Conservation (phyloP, 2,329 filamentous ascomycete genomes). For the Aspergillus ustus region DNA sequence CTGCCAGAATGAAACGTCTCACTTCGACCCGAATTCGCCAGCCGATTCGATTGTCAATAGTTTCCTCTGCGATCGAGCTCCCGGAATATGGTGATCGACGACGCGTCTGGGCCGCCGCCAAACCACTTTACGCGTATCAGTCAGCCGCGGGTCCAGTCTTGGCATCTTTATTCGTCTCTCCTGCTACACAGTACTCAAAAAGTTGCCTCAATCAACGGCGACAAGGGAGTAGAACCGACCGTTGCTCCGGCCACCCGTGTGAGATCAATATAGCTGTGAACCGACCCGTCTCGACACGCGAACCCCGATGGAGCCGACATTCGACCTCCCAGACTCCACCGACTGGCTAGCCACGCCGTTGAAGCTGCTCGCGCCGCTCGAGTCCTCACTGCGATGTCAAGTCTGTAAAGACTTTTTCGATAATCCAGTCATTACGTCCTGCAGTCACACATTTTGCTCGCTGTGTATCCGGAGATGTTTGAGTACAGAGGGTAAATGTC, state of each 20-base stretch:
- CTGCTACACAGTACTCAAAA: background rate
- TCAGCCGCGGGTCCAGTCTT: constrained; percentile 45
- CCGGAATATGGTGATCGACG: constrained; percentile 1
- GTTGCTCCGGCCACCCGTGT: background rate
- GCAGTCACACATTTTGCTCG: constrained; percentile 95
- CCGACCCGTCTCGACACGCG: background rate
- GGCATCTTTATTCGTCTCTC: constrained; percentile 27
- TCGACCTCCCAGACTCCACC: constrained; percentile 50
- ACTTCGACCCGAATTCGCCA: background rate
- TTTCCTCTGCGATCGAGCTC: background rate
- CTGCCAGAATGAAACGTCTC: background rate
- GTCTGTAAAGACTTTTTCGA: constrained; percentile 98
- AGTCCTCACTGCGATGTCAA: constrained; percentile 87
- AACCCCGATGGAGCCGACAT: constrained; percentile 39
- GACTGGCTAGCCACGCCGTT: constrained; percentile 56
- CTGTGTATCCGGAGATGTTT: constrained; percentile 89
- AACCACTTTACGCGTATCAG: constrained; percentile 51
- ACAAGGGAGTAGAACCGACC: background rate
- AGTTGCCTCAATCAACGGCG: background rate
- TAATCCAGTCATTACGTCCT: constrained; percentile 93
- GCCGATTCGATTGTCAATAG: background rate
- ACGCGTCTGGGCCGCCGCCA: constrained; percentile 35
- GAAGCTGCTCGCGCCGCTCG: constrained; percentile 58
- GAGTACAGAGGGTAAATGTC: constrained; percentile 82
- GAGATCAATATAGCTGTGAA: background rate